phyloP scores from a whole-genome alignment of 148 eudicot genomes.

The Persicaria tinctoria region DNA sequence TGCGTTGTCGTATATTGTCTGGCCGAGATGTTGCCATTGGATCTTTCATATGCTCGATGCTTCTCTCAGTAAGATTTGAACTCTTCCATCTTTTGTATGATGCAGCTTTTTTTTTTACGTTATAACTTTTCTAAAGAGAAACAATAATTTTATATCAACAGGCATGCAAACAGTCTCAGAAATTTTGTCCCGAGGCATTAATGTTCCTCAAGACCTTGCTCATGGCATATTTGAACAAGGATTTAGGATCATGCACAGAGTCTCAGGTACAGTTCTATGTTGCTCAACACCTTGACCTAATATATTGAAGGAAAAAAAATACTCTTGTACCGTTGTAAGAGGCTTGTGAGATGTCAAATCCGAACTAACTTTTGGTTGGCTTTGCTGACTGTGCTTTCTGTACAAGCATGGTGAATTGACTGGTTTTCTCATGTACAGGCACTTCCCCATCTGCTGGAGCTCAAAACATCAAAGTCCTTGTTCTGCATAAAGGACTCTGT shows the following conservation, averaged over 20 bases:
- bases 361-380: neutral
- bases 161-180: constrained; percentile 64
- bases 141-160: constrained; percentile 8
- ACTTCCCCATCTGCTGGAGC: constrained; percentile 52
- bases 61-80: constrained; percentile 59
- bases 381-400: neutral
- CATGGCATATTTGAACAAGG: constrained; percentile 44
- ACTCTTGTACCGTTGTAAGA: neutral
- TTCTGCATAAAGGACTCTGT: constrained; percentile 39
- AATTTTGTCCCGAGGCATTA: constrained; percentile 84
- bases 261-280: constrained; percentile 43
- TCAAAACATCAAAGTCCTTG: constrained; percentile 42
- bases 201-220: constrained; percentile 58
- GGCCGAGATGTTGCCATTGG: constrained; percentile 81
- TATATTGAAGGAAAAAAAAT: neutral
- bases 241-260: constrained; percentile 22
- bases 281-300: neutral
- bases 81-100: neutral
- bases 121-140: neutral
- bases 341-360: neutral
- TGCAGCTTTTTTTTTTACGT: neutral
- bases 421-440: constrained; percentile 19
- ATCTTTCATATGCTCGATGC: constrained; percentile 76
- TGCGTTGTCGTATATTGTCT: constrained; percentile 70
- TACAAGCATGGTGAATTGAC: constrained; percentile 10